Evolutionary conservation across 2,329 filamentous ascomycete genomes (phyloP), one percentile per base, ranked within the genome.

Genomic region (Penicillium sp.): DNA sequence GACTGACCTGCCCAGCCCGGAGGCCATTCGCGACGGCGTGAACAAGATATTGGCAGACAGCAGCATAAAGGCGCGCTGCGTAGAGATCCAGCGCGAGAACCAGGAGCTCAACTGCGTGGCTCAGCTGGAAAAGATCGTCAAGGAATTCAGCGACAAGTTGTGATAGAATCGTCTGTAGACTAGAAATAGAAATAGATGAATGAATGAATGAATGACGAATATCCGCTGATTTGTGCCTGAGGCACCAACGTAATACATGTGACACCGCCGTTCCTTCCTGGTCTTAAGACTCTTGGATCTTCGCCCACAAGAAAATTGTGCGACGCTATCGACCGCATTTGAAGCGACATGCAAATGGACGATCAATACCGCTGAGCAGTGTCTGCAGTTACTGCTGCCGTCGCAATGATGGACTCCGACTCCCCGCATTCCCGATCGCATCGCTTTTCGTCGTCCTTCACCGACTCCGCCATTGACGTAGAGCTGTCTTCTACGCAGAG

Each of bases 401-500:
- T 40, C 35, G 35, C 35, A 18, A 40, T 7, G 20, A 55, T 43
- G 12, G 42, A 24, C 35, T 26, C 33, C 51, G 16, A 49, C 50
- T 52, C 48, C 45, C 14, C 49, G 50, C 56, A 50, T 28, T 4
- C 47, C 59, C 38, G 60, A 62, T 57, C 58, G 30, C 56, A 58
- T 28, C 56, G 50, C 33, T 28, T 62, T 26, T 58, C 60, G 20
- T 52, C 52, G 11, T 59, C 65, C 55, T 64, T 66, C 59, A 58
- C 66, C 56, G 63, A 66, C 59, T 63, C 61, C 53, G 61, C 66
- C 52, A 65, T 67, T 61, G 61, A 65, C 47, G 57, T 69, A 51
- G 61, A 65, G 33, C 23, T 43, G 18, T 47, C 43, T 18, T n/a
- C 33, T 30, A n/a, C 11, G 8, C 16, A 33, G n/a, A 30, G 18